Percentiles rank a stretch among this genome's conserved stretches.
Conservation (phyloP, 2,329 filamentous ascomycete species). For the Gremmenia infestans region DNA sequence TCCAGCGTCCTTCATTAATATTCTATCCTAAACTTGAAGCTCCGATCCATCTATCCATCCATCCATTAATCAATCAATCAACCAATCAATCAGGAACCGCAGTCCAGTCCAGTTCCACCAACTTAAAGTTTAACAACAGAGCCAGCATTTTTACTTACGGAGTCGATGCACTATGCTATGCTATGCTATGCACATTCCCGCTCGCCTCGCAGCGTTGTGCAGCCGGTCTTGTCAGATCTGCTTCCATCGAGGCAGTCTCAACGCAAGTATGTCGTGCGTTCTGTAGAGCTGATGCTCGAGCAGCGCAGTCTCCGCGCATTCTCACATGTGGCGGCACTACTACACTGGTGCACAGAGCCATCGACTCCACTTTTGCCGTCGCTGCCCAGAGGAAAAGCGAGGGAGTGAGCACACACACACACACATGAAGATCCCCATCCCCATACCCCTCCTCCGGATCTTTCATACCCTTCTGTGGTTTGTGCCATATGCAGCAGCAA, state of each 20-base stretch:
- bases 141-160: not conserved
- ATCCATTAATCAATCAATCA: not conserved
- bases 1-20: not conserved
- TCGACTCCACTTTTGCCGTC: slow-evolving; percentile 1
- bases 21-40: not conserved
- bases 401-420: not conserved
- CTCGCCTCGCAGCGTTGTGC: slow-evolving; percentile 20
- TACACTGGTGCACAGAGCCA: not conserved
- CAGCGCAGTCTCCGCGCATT: slow-evolving; percentile 10
- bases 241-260: slow-evolving; percentile 20
- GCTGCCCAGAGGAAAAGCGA: not conserved
- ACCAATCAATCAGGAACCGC: no score
- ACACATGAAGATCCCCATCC: not conserved
- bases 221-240: slow-evolving; percentile 26
- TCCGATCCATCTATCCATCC: not conserved
- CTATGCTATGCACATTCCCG: slow-evolving; percentile 20
- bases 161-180: slow-evolving; percentile 5
- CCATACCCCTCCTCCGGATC: slow-evolving; percentile 8
- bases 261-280: slow-evolving; percentile 26
- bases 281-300: slow-evolving; percentile 16
- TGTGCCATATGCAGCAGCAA: slow-evolving; percentile 16
- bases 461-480: not conserved
- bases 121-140: slow-evolving; percentile 7
- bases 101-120: not conserved
- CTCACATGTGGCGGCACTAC: not conserved